Evolutionary conservation across 73 alveolate species (phyloP), one percentile per base, ranked within the genome.

Genomic region (Stentor coeruleus): DNA sequence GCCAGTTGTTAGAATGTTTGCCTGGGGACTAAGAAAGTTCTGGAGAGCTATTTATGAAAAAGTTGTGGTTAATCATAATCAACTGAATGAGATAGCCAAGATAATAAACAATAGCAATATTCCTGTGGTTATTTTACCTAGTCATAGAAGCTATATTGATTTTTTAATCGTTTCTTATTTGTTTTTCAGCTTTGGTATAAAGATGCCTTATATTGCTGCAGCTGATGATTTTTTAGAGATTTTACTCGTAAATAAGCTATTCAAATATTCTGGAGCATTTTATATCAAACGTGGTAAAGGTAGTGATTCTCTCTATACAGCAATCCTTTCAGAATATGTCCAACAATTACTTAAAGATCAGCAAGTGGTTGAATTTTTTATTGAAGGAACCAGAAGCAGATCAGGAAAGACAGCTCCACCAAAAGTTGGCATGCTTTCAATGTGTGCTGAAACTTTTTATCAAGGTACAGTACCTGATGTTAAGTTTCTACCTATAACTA

Each of bases 181-280:
- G n/a, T 89, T 93, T 86, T 93, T 88, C 84, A 86, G 91, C 37
- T 92, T 91, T 83, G 87, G 88, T 38, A 84, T 93, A 76, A 87
- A 93, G 86, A 86, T 91, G 74, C 99, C 99, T 0, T 97, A 88
- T 40, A 94, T 94, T 42, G 97, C 97, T 75, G 94, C 99, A 35
- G 97, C 96, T 58, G 98, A 94, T 42, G 99, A 94, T 55, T 94
- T 94, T 89, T 59, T 93, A 36, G 81, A 86, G 14, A 89, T 94
- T 59, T 87, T 92, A 3, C 38, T 94, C 37, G 92, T 93, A 40
- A 92, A 92, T 58, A 76, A 88, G n/a, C 30, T 93, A 11, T 83
- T 95, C 55, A 85, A 97, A 40, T 87, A 88, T 0, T 87, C 93
- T 38, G 99, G 99, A 3, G 98, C 99, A 14, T 95, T 95, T 91